Base-by-base conservation (phyloP, 257 asterid species). In the Ligustrum vulgare region DNA sequence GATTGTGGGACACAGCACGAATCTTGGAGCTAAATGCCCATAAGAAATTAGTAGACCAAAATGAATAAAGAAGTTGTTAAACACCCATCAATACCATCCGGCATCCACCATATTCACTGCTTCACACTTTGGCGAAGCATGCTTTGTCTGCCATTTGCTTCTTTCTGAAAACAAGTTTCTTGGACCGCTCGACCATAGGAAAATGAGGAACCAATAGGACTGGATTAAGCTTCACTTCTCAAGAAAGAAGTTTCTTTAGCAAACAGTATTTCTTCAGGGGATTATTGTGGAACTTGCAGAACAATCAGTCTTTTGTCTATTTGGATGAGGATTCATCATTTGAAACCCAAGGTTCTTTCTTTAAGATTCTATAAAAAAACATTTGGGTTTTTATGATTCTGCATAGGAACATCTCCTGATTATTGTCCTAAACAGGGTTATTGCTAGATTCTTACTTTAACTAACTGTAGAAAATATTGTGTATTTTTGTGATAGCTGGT, bases 1-100 rank as follows among this genome's bases (percentile, higher is more conserved):
- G 28, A 12, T 22, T 73, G 77, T 73, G 77, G 86, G 77, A 74
- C 36, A 69, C 22, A 69, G 70, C 80, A 82, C 75, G 73, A 76
- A 76, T 72, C 72, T 73, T 72, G 80, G 65, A 79, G 15, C 5
- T 1, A 15, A 71, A 32, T 76, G 65, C 51, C 67, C 74, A 72
- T 5, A 23, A 37, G 58, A 6, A 22, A 43, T 67, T 69, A 36
- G 39, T 36, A 39, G 34, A 65, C 37, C 80, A 25, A 32, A 45
- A 45, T 45, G 54, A 45, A 45, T 45, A 45, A 45, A 45, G 54
- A 13, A 45, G 54, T 3, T 51, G 22, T 51, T 51, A 5, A 15
- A 51, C 23, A 51, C 10, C 25, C 25, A 28, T 28, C 31, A 28
- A 28, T 41, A 11, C 7, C 25, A 13, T 13, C 62, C n/a, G n/a